A percentile compares a stretch with the other conserved stretches of the same genome.
These are phyloP conservation scores for Blastocladiella emersonii DNA, from an alignment of 371 early-diverging fungal species.

Conservation along the genomic window DNA sequence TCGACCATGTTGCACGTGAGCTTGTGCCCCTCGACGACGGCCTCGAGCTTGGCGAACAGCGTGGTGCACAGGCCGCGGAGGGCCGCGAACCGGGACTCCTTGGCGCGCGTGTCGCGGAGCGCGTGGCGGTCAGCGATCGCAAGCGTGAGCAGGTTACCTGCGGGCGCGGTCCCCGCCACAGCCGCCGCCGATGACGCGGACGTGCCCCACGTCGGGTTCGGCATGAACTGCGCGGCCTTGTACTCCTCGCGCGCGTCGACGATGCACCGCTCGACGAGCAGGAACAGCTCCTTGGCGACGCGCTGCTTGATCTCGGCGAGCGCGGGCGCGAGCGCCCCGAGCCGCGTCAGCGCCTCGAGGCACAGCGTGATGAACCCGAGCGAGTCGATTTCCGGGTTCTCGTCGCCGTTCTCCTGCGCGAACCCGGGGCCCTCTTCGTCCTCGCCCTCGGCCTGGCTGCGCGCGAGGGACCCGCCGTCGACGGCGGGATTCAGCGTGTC, in stretches of 20 bases:
- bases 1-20: neutral
- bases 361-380: slow-evolving; percentile 8
- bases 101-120: neutral
- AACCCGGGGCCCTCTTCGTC: neutral
- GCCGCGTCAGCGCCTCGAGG: slow-evolving; percentile 6
- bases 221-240: neutral
- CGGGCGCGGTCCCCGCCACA: too few relatives aligned
- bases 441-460: neutral
- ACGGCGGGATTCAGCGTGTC: too few relatives aligned
- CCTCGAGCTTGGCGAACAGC: slow-evolving; percentile 2
- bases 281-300: slow-evolving; percentile 8
- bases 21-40: slow-evolving; percentile 1
- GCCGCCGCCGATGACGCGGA: too few relatives aligned
- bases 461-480: neutral
- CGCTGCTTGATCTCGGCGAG: slow-evolving; percentile 7
- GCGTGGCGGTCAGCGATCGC: neutral
- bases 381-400: slow-evolving; percentile 12
- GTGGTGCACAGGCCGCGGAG: neutral
- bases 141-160: neutral
- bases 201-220: neutral
- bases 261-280: slow-evolving; percentile 5
- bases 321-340: slow-evolving; percentile 8
- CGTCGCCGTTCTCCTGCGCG: neutral
- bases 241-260: slow-evolving; percentile 4
- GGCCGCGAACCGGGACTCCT: neutral